Evolutionary conservation across 352 stramenopile species (phyloP), one percentile per base, ranked within the genome.

Genomic region (Globisporangium yorkense): DNA sequence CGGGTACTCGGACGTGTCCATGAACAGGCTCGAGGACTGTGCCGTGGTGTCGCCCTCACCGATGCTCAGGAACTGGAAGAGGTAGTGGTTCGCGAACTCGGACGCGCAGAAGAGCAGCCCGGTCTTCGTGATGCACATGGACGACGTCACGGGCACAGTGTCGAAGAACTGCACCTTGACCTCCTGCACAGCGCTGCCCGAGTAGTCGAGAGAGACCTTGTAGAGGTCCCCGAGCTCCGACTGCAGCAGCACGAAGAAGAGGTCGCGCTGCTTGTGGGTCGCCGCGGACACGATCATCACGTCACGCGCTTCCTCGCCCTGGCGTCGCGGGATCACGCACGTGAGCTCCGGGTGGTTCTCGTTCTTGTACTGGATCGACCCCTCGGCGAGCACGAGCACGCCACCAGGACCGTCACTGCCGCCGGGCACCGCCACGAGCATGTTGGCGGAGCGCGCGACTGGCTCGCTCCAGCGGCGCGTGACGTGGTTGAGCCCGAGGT

Each of bases 401-500:
- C 97, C 97, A 15, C 90, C 88, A 10, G 87, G 85, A 41, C 85
- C 86, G 39, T 96, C 85, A 41, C 81, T 87, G 31, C 84, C 84
- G 50, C 85, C 86, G 31, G 86, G 87, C 4, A 96, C 83, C 2
- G 94, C 80, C 5, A 99, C 88, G 2, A 99, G 68, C 76, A 94
- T 90, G 73, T 98, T 99, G 1, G 97, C 96, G 16, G 83, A 96
- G 3, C 89, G 74, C 44, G 84, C 66, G 18, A 89, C 94, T 29
- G 78, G 70, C 68, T 97, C 78, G 51, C 91, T 97, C 94, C 95
- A 98, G 61, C 94, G 84, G 35, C 97, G 77, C 40, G 96, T 98
- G 35, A 99, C 97, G 70, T 99, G 97, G 77, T 99, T 99, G 20
- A 99, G 70, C 21, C 98, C 98, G 6, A 99, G 70, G 77, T 99